Evolutionary conservation across 2,329 filamentous ascomycete genomes (phyloP).

Genomic region (Rhexocercosporidium sp.): DNA sequence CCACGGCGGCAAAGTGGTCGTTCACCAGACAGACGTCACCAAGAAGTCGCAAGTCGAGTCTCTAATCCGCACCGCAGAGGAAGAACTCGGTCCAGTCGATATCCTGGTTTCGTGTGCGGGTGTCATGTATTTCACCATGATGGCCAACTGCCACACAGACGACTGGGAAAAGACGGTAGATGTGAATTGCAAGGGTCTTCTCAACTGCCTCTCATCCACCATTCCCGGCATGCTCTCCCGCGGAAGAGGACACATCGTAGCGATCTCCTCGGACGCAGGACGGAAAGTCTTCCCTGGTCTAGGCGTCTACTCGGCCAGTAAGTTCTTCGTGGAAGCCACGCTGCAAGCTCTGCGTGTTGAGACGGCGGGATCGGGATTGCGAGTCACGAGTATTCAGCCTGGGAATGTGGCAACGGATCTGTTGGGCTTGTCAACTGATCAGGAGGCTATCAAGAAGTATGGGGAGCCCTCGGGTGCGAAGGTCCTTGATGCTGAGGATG

Average conservation of each 20-base stretch:
- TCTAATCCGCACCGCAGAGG: conserved; percentile 62
- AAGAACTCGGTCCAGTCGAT: conserved; percentile 73
- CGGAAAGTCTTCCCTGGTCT: conserved; percentile 82
- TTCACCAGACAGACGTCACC: conserved; percentile 75
- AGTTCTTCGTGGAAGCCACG: conserved; percentile 85
- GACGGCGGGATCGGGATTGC: conserved; percentile 73
- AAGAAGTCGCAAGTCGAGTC: conserved; percentile 67
- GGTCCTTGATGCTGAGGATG: conserved; percentile 75
- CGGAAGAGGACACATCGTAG: conserved; percentile 74
- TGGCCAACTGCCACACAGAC: conserved; percentile 74
- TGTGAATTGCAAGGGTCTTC: conserved; percentile 83
- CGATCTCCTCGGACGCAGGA: conserved; percentile 82
- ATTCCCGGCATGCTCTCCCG: conserved; percentile 75
- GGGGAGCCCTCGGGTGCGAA: conserved; percentile 77
- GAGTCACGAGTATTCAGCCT: conserved; percentile 77
- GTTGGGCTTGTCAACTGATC: conserved; percentile 75
- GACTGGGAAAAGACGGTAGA: conserved; percentile 85
- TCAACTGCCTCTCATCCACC: conserved; percentile 72
- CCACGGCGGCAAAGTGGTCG: conserved; percentile 68
- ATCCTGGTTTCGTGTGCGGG: conserved; percentile 82
- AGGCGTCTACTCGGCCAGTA: conserved; percentile 81
- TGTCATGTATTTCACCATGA: conserved; percentile 90
- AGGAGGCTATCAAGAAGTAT: conserved; percentile 78
- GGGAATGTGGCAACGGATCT: conserved; percentile 79
- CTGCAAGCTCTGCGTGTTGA: conserved; percentile 77